Evolutionary conservation across 495 filamentous ascomycete genomes (phyloP), one percentile per base, ranked within the genome.

Genomic region (Friedmanniomyces endolithicus): DNA sequence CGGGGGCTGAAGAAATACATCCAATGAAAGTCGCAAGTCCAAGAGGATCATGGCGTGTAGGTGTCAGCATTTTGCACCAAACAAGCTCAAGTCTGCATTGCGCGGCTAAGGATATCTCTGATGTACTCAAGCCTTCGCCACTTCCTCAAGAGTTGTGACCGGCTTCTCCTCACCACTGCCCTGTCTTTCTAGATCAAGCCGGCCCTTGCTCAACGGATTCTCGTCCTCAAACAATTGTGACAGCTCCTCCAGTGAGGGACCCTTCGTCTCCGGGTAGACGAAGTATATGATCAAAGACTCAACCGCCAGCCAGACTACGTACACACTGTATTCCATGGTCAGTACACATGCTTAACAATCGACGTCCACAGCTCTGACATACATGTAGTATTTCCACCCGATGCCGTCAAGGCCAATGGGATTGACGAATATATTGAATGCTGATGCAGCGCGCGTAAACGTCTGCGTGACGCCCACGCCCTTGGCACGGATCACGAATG

Each of bases 1-100:
- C 76, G 88, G 56, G 88, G 83, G 19, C 65, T 98, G 75, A 95
- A 82, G 77, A 84, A 84, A 72, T 94, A 84, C 64, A 88, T 85
- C 24, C 54, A 70, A 54, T 56, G 57, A 41, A 53, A 6, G 37
- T 41, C 12, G 48, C 11, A 19, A 12, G 44, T 7, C 22, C 16
- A 14, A 43, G 20, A n/a, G n/a, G n/a, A n/a, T n/a, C 16, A n/a
- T 43, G 27, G 27, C 27, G 27, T 31, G 27, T 9, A 31, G 27
- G 27, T 31, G 27, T 31, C 27, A 9, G 27, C 9, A 3, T 31
- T 31, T 9, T 9, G 27, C 27, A 9, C 27, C 27, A 31, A 9
- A 31, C 3, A 31, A 31, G 27, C 9, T 31, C 3, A 31, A 31
- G 27, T 31, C 27, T n/a, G n/a, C n/a, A n/a, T n/a, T 31, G 3